These are phyloP conservation scores for Epichloe sp. DNA, from an alignment of 2,329 filamentous ascomycete genomes.

Conservation along the genomic window DNA sequence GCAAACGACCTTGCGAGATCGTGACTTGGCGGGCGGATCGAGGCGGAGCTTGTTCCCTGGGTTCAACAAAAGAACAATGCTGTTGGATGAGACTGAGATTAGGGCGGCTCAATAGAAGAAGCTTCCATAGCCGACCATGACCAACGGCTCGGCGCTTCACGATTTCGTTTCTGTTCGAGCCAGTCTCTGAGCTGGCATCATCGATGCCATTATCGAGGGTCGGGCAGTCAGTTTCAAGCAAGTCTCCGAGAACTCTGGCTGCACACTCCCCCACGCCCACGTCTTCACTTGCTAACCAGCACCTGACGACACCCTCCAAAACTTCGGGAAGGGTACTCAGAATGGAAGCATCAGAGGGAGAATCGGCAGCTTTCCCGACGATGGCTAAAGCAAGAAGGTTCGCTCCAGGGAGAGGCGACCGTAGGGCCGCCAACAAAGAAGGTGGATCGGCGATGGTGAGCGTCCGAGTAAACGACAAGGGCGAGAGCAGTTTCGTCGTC, in stretches of 20 bases:
- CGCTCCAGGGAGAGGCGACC: constrained; percentile 39
- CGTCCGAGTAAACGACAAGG: constrained; percentile 37
- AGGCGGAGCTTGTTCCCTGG: constrained; percentile 9
- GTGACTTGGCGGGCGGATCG: constrained; percentile 26
- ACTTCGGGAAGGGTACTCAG: constrained; percentile 36
- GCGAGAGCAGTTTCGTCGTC: constrained; percentile 41
- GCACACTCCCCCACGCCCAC: constrained; percentile 44
- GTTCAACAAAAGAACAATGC: constrained; percentile 21
- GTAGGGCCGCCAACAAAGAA: constrained; percentile 37
- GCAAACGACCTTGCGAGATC: constrained; percentile 38
- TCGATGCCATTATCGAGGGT: constrained; percentile 12
- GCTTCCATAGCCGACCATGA: constrained; percentile 39
- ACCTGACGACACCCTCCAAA: constrained; percentile 32
- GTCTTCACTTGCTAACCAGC: constrained; percentile 40
- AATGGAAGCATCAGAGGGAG: constrained; percentile 34
- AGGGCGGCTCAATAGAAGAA: constrained; percentile 33
- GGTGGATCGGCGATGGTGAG: constrained; percentile 38
- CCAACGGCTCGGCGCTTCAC: constrained; percentile 29
- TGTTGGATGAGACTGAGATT: constrained; percentile 32
- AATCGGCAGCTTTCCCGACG: constrained; percentile 38
- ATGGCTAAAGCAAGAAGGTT: constrained; percentile 45
- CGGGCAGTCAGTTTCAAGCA: constrained; percentile 43
- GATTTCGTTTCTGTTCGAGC: constrained; percentile 22
- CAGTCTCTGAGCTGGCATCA: background rate
- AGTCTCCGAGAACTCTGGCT: constrained; percentile 34